A percentile compares a stretch with the other conserved stretches of the same genome.
Evolutionary conservation across 139 green algal species (phyloP).

Genomic region (Nannochloris sp.): DNA sequence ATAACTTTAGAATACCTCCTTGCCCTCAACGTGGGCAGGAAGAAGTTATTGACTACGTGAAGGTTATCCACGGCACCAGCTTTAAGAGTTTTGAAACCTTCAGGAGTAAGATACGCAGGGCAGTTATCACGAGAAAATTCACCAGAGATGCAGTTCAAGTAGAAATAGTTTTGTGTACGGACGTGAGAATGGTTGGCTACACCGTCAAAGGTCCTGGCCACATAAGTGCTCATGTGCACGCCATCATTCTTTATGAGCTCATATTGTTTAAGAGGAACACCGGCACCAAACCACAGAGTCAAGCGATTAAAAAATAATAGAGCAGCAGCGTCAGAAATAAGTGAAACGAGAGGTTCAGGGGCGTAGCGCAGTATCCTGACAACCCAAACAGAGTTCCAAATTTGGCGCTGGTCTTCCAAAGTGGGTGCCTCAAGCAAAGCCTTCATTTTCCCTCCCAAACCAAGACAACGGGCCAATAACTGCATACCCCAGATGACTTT

Average conservation of each 20-base stretch:
- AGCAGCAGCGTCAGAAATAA: slow-evolving; percentile 48
- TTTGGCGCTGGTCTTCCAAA: slow-evolving; percentile 64
- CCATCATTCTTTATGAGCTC: slow-evolving; percentile 83
- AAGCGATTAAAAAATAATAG: slow-evolving; percentile 66
- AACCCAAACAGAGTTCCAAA: slow-evolving; percentile 68
- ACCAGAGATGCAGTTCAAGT: slow-evolving; percentile 88
- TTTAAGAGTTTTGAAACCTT: slow-evolving; percentile 75
- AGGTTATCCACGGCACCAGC: slow-evolving; percentile 61
- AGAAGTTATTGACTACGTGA: slow-evolving; percentile 73
- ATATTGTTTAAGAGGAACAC: slow-evolving; percentile 91
- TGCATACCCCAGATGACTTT: slow-evolving; percentile 74
- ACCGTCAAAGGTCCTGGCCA: slow-evolving; percentile 78
- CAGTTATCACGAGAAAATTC: slow-evolving; percentile 88
- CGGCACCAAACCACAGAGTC: slow-evolving; percentile 85
- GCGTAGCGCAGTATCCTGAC: slow-evolving; percentile 60
- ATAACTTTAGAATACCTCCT: slow-evolving; percentile 95
- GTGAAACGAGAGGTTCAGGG: slow-evolving; percentile 52
- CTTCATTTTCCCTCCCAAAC: slow-evolving; percentile 44
- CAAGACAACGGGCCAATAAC: slow-evolving; percentile 28
- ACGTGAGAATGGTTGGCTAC: slow-evolving; percentile 56
- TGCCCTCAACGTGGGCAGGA: slow-evolving; percentile 76
- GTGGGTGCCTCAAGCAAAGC: slow-evolving; percentile 65
- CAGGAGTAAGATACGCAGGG: slow-evolving; percentile 79
- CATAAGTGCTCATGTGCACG: slow-evolving; percentile 80
- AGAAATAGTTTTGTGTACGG: slow-evolving; percentile 91